These are phyloP conservation scores for Fusarium buharicum DNA, from an alignment of 2,329 filamentous ascomycete species.

Conservation along the genomic window DNA sequence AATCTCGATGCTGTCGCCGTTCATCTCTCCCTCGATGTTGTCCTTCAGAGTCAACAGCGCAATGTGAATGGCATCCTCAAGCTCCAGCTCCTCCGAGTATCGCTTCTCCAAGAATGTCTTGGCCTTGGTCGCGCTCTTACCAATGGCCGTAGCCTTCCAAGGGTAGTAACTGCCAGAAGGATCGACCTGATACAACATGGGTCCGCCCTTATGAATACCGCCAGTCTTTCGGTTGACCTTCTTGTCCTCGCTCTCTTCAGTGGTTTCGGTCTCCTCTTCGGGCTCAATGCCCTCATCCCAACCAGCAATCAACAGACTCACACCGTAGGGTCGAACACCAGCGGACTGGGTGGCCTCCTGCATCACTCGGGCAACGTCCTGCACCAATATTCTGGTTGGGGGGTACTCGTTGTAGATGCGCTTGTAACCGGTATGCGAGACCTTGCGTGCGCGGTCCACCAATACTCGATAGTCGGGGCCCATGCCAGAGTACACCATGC, in stretches of 20 bases:
- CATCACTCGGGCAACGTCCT: slow-evolving; percentile 97
- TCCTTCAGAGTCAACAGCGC: slow-evolving; percentile 97
- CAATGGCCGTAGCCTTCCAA: slow-evolving; percentile 99
- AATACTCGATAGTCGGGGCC: slow-evolving; percentile 97
- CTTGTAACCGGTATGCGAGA: slow-evolving; percentile 98
- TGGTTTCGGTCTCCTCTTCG: slow-evolving; percentile 70
- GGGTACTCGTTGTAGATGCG: slow-evolving; percentile 99
- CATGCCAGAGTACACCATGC: slow-evolving; percentile 99
- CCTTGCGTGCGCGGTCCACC: slow-evolving; percentile 97
- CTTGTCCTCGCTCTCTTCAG: slow-evolving; percentile 73
- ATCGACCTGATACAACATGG: slow-evolving; percentile 98
- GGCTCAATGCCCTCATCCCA: slow-evolving; percentile 98
- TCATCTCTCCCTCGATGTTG: slow-evolving; percentile 99
- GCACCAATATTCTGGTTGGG: slow-evolving; percentile 98
- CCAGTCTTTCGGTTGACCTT: slow-evolving; percentile 87
- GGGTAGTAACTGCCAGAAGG: slow-evolving; percentile 99
- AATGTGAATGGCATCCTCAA: slow-evolving; percentile 99
- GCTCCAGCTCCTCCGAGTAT: slow-evolving; percentile 95
- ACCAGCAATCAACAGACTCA: slow-evolving; percentile 92
- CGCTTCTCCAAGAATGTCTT: slow-evolving; percentile 99
- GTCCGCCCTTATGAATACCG: slow-evolving; percentile 93
- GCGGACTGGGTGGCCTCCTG: slow-evolving; percentile 98
- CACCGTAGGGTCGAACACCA: slow-evolving; percentile 95
- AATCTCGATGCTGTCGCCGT: slow-evolving; percentile 97
- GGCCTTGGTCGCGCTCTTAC: slow-evolving; percentile 96